Conservation (phyloP, 345 rosid species). For the Stellera chamaejasme region DNA sequence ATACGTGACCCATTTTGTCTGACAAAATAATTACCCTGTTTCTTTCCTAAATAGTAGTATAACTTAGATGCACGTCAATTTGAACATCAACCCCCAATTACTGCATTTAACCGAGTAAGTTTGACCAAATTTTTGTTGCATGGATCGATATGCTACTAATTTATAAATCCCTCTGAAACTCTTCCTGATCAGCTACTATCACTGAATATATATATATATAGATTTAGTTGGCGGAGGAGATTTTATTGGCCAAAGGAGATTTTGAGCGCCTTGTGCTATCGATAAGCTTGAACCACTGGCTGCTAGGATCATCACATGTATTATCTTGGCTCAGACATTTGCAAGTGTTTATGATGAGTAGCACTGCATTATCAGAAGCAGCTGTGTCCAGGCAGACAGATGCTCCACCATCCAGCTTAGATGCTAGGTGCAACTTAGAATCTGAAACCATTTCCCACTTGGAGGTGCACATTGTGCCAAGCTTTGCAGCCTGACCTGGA, state of each 20-base stretch:
- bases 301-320: conserved; percentile 54
- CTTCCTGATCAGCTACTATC: no score
- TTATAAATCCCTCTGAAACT: no score
- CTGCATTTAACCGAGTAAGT: no score
- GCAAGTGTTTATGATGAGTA: conserved; percentile 28
- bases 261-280: conserved; percentile 33
- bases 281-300: conserved; percentile 76
- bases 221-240: no score
- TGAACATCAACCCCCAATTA: no score
- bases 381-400: conserved; percentile 71
- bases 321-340: conserved; percentile 46
- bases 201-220: no score
- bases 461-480: conserved; percentile 39
- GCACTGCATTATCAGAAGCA: conserved; percentile 31
- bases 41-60: no score
- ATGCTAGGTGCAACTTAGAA: conserved; percentile 72
- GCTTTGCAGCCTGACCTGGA: conserved; percentile 28
- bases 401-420: conserved; percentile 30
- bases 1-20: no score
- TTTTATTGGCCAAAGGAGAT: conserved; percentile 1
- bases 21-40: no score
- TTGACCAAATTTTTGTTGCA: no score
- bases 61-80: no score
- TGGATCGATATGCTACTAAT: no score
- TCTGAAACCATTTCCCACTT: conserved; percentile 68